Conservation (phyloP, 148 eudicot species). For the Talinum fruticosum region DNA sequence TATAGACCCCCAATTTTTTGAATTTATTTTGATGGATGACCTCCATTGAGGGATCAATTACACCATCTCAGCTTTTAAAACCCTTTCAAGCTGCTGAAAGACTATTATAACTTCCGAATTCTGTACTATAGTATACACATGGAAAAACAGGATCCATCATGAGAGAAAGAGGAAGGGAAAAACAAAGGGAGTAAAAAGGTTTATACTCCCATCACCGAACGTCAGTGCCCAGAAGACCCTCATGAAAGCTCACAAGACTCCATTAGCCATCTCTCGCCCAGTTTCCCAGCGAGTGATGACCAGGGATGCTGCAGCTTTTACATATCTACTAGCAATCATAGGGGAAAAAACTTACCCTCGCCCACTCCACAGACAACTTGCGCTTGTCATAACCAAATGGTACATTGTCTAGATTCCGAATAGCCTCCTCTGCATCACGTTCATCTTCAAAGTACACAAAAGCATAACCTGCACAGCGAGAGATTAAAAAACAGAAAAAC, state of each 20-base stretch:
- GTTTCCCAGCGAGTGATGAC: background rate
- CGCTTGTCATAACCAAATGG: conserved; percentile 92
- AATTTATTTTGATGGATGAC: background rate
- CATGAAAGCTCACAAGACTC: background rate
- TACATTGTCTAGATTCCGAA: conserved; percentile 64
- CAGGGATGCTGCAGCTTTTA: background rate
- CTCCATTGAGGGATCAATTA: background rate
- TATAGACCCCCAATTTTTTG: background rate
- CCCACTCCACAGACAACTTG: conserved; percentile 88
- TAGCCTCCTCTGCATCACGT: conserved; percentile 83
- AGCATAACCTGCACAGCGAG: conserved; percentile 69
- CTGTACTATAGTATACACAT: background rate
- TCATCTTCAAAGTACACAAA: conserved; percentile 93
- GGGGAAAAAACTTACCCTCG: conserved; percentile 48
- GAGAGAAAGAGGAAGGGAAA: background rate
- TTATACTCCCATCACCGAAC: background rate
- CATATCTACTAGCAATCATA: background rate
- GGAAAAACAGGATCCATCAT: background rate
- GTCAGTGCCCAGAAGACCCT: background rate
- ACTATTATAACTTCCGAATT: background rate
- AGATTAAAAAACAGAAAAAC: conserved; percentile 21
- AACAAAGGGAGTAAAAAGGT: background rate
- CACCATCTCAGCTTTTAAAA: background rate
- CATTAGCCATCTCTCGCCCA: background rate
- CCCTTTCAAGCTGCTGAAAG: background rate